Percentiles rank a stretch among this genome's conserved stretches.
phyloP scores from a whole-genome alignment of 306 rosid genomes.

The Fragaria nilgerrensis region DNA sequence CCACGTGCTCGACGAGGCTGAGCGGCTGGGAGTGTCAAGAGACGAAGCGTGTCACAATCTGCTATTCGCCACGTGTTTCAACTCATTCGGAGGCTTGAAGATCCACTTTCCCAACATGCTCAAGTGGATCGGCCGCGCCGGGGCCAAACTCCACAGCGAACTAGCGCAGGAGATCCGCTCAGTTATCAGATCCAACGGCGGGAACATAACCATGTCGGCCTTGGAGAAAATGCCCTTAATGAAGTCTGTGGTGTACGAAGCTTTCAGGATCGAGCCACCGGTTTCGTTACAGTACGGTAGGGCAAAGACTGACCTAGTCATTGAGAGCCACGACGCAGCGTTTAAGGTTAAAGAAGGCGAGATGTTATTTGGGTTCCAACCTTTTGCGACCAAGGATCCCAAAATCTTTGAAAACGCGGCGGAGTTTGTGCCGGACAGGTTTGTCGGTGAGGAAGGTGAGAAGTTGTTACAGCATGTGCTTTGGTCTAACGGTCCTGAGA shows the following conservation, averaged over 20 bases:
- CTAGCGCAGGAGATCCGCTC: constrained; percentile 69
- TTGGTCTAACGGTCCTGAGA: constrained; percentile 92
- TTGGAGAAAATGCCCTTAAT: constrained; percentile 74
- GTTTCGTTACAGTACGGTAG: constrained; percentile 70
- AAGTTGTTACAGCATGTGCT: constrained; percentile 64
- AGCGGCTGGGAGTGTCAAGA: constrained; percentile 55
- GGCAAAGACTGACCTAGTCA: constrained; percentile 65
- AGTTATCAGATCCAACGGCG: constrained; percentile 52
- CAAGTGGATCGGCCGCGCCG: constrained; percentile 63
- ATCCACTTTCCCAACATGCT: constrained; percentile 58
- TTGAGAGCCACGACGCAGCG: constrained; percentile 74
- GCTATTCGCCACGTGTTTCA: constrained; percentile 82
- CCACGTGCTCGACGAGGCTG: constrained; percentile 61
- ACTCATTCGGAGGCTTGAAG: constrained; percentile 79
- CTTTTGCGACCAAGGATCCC: constrained; percentile 84
- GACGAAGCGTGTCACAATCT: constrained; percentile 92
- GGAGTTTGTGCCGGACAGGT: constrained; percentile 73
- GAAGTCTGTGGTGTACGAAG: constrained; percentile 84
- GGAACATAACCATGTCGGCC: constrained; percentile 62
- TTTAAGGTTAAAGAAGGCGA: constrained; percentile 76
- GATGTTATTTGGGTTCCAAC: constrained; percentile 77
- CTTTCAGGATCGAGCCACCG: constrained; percentile 81
- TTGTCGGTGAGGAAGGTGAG: constrained; percentile 78
- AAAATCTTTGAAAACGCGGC: constrained; percentile 56
- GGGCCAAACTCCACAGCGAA: constrained; percentile 51